Evolutionary conservation across 1,284 basidiomycete species (phyloP).

Genomic region (Heterobasidion annosum): DNA sequence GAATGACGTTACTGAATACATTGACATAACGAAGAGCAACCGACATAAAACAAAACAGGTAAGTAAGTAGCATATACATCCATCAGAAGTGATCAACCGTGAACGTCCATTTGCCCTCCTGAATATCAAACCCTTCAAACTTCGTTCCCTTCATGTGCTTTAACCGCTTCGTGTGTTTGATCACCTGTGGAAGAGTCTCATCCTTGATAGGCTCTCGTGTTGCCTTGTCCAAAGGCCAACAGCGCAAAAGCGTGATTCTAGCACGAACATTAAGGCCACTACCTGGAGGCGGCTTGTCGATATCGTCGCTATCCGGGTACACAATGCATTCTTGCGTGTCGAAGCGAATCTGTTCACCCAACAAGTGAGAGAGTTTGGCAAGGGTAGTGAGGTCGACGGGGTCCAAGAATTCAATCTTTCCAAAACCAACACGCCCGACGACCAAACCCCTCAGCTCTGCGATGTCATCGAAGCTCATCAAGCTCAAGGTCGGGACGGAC

Average conservation of each 20-base stretch:
- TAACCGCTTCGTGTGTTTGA: conserved; percentile 79
- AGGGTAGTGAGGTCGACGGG: conserved; percentile 90
- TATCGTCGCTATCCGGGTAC: conserved; percentile 82
- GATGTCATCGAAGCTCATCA: conserved; percentile 66
- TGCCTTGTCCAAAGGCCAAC: conserved; percentile 89
- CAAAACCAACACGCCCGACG: conserved; percentile 87
- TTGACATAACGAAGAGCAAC: background rate
- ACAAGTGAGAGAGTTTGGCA: conserved; percentile 69
- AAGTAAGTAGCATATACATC: background rate
- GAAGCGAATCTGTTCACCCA: conserved; percentile 86
- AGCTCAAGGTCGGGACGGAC: conserved; percentile 61
- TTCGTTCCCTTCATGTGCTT: conserved; percentile 81
- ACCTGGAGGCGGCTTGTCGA: conserved; percentile 75
- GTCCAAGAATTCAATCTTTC: conserved; percentile 85
- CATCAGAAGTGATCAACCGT: conserved; percentile 83
- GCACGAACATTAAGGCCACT: conserved; percentile 88
- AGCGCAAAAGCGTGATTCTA: conserved; percentile 70
- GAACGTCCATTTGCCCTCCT: conserved; percentile 89
- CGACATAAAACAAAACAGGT: background rate
- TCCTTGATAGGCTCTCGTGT: conserved; percentile 90
- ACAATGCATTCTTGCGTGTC: conserved; percentile 90
- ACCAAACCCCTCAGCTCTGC: conserved; percentile 65
- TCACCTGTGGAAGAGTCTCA: conserved; percentile 57
- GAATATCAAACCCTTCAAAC: conserved; percentile 77
- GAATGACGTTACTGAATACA: background rate